Evolutionary conservation across 2,329 filamentous ascomycete genomes (phyloP).

Genomic region (Gliomastix tumulicola): DNA sequence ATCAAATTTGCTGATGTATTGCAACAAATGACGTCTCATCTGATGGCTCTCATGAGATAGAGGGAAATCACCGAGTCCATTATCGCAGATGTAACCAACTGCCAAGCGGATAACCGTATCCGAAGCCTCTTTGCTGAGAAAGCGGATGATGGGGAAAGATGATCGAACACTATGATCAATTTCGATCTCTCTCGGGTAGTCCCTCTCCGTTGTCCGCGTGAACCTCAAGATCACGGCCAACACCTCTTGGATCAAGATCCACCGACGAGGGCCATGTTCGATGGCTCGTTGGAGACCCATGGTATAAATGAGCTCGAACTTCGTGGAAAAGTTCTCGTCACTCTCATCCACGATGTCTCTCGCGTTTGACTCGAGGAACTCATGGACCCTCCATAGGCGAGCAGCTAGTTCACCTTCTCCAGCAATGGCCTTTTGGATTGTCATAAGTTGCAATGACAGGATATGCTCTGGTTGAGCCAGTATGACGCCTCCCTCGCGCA

Average conservation of each 20-base stretch:
- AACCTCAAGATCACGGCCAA: conserved; percentile 31
- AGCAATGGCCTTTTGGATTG: conserved; percentile 35
- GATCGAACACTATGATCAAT: conserved; percentile 19
- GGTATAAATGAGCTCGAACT: conserved; percentile 55
- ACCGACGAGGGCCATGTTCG: conserved; percentile 46
- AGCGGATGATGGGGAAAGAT: conserved; percentile 39
- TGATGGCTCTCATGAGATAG: conserved; percentile 23
- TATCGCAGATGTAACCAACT: conserved; percentile 30
- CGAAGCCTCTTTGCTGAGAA: conserved; percentile 29
- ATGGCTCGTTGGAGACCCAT: conserved; percentile 42
- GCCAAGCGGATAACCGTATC: conserved; percentile 20
- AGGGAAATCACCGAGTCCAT: conserved; percentile 34
- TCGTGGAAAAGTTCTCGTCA: conserved; percentile 52
- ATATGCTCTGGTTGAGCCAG: conserved; percentile 56
- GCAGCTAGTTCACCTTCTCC: conserved; percentile 10
- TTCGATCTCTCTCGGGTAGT: conserved; percentile 33
- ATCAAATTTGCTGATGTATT: conserved; percentile 34
- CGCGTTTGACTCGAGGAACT: conserved; percentile 15
- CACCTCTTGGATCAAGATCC: conserved; percentile 47
- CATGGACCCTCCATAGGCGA: conserved; percentile 39
- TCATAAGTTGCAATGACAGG: conserved; percentile 55
- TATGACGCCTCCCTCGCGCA: conserved; percentile 39
- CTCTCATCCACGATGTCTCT: conserved; percentile 57
- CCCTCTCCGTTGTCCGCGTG: conserved; percentile 15
- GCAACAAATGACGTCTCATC: conserved; percentile 19